Conservation (phyloP, 108 stramenopile genomes). For the Cyclostephanos tholiformis region DNA sequence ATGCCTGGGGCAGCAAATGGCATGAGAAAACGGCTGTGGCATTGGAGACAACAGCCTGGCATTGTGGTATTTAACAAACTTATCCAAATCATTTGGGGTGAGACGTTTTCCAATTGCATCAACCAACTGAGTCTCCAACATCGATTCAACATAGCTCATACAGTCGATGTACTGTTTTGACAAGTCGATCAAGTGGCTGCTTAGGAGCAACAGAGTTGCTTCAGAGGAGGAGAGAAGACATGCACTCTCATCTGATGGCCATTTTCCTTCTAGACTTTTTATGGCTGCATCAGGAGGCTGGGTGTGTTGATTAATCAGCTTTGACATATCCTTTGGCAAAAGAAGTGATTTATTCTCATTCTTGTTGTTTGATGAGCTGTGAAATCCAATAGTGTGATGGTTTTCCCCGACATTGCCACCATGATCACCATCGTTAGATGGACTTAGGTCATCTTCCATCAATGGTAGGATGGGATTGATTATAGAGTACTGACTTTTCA, state of each 20-base stretch:
- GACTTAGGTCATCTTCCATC: conserved; percentile 40
- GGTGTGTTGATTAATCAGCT: conserved; percentile 40
- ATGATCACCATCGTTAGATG: neutral
- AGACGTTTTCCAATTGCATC: conserved; percentile 79
- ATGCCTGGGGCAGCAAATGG: conserved; percentile 63
- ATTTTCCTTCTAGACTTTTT: conserved; percentile 2
- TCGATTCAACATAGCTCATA: conserved; percentile 61
- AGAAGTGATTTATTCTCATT: conserved; percentile 23
- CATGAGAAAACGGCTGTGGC: conserved; percentile 72
- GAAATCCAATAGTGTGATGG: neutral
- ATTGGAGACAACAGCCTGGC: conserved; percentile 54
- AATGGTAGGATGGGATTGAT: conserved; percentile 71
- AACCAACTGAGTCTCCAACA: conserved; percentile 61
- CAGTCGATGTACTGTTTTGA: conserved; percentile 14
- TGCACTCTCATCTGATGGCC: conserved; percentile 11
- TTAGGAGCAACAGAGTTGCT: conserved; percentile 13
- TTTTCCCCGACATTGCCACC: neutral
- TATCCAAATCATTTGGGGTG: conserved; percentile 57
- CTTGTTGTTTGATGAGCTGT: neutral
- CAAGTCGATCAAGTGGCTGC: conserved; percentile 22
- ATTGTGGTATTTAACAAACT: conserved; percentile 64
- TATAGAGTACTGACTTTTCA: conserved; percentile 24
- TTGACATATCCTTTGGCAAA: conserved; percentile 21
- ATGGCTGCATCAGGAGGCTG: conserved; percentile 31
- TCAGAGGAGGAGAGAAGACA: conserved; percentile 20